Evolutionary conservation across 1,139 yeast species (phyloP).

Genomic region (Suhomyces ambrosiae): DNA sequence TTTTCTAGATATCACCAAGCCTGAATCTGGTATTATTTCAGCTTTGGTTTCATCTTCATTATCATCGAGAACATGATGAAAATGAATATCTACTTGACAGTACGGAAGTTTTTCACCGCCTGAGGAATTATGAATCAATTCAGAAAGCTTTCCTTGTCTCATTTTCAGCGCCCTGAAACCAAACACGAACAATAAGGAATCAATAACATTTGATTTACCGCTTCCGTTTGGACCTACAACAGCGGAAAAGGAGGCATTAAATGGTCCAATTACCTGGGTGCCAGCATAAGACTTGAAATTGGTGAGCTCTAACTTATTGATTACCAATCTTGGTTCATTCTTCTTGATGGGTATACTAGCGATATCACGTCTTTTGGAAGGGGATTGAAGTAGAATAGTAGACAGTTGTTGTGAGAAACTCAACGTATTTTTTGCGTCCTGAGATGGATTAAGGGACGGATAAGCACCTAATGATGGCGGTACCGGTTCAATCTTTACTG

Average conservation of each 20-base stretch:
- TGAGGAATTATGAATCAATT: conserved; percentile 86
- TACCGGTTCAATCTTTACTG: conserved; percentile 6
- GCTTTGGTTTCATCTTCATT: conserved; percentile 38
- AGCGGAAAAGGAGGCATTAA: conserved; percentile 90
- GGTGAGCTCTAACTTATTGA: conserved; percentile 68
- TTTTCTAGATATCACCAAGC: conserved; percentile 72
- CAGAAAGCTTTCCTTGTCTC: conserved; percentile 93
- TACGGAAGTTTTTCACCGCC: conserved; percentile 62
- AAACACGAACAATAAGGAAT: conserved; percentile 91
- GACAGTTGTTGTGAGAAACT: conserved; percentile 36
- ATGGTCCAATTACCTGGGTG: conserved; percentile 90
- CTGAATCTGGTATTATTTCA: conserved; percentile 53
- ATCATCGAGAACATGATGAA: conserved; percentile 73
- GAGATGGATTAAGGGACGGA: conserved; percentile 5
- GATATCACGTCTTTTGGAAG: conserved; percentile 29
- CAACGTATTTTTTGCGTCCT: conserved; percentile 15
- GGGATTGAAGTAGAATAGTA: conserved; percentile 31
- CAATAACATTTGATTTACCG: conserved; percentile 96
- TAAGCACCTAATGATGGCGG: conserved; percentile 3
- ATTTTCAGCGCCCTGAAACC: conserved; percentile 96
- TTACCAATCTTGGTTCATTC: conserved; percentile 65
- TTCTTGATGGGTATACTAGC: conserved; percentile 15
- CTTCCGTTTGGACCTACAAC: conserved; percentile 99
- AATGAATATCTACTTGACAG: conserved; percentile 94
- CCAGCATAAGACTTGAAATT: conserved; percentile 98